Conservation (phyloP, 768 basidiomycete genomes). For the Hygrophorus pudorinus region DNA sequence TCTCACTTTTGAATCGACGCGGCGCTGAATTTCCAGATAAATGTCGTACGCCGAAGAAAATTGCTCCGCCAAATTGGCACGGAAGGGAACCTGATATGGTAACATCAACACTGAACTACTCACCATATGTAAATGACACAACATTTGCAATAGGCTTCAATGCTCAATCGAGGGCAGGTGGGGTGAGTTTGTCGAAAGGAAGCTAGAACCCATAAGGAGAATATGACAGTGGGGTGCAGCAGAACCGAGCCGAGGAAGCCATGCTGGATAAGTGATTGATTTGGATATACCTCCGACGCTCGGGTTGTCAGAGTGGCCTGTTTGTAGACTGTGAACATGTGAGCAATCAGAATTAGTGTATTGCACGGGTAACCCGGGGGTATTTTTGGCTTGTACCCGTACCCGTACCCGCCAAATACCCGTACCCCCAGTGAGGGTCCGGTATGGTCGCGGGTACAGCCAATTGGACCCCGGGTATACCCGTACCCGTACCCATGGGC, state of each 20-base stretch:
- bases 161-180: slow-evolving; percentile 16
- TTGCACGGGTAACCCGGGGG: no score
- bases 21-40: slow-evolving; percentile 11
- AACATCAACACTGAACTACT: background rate
- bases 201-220: slow-evolving; percentile 15
- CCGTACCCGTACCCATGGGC: no score
- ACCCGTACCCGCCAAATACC: no score
- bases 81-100: slow-evolving; percentile 8
- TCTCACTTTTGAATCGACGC: slow-evolving; percentile 9
- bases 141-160: slow-evolving; percentile 17
- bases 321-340: slow-evolving; percentile 10
- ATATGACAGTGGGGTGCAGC: slow-evolving; percentile 9
- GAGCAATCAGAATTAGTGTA: no score
- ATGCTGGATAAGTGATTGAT: slow-evolving; percentile 8
- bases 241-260: slow-evolving; percentile 18
- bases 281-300: background rate
- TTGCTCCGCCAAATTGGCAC: slow-evolving; percentile 10
- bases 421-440: no score
- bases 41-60: slow-evolving; percentile 19
- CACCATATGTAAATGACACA: slow-evolving; percentile 19
- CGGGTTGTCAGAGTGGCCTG: background rate
- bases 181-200: slow-evolving; percentile 13
- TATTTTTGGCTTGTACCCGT: no score
- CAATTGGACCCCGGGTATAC: no score
- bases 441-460: no score